Percentiles rank a stretch among this genome's conserved stretches.
Evolutionary conservation across 768 basidiomycete genomes (phyloP).

Genomic region (Calocera cornea): DNA sequence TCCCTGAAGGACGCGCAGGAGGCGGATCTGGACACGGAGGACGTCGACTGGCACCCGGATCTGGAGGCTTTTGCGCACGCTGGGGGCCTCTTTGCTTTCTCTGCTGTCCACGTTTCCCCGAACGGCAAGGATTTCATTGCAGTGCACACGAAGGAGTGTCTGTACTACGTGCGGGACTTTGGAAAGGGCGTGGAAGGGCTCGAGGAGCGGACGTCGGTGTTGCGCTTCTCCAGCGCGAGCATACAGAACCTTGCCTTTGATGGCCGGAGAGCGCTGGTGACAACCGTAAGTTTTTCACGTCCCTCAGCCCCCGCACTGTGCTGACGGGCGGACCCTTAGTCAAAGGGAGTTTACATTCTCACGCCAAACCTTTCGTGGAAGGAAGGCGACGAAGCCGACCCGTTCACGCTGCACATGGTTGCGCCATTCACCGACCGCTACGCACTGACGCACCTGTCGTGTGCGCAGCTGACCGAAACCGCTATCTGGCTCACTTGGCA

Average conservation of each 20-base stretch:
- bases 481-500: conserved; percentile 6
- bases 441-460: background rate
- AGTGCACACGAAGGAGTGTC: conserved; percentile 15
- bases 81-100: background rate
- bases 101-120: conserved; percentile 28
- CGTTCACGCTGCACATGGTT: background rate
- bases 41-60: background rate
- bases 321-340: background rate
- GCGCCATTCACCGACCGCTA: background rate
- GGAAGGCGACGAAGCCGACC: background rate
- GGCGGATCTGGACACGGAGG: background rate
- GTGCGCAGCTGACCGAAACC: conserved; percentile 6
- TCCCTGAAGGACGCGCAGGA: background rate
- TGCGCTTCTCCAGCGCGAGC: conserved; percentile 14
- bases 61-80: background rate
- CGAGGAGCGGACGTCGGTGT: conserved; percentile 13
- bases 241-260: conserved; percentile 20
- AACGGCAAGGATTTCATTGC: conserved; percentile 27
- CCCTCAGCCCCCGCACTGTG: background rate
- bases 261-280: conserved; percentile 18
- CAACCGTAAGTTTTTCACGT: conserved; percentile 14
- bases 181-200: conserved; percentile 20
- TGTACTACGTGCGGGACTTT: conserved; percentile 28
- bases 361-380: background rate
- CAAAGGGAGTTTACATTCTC: background rate